Percentiles rank a stretch among this genome's conserved stretches.
These are phyloP conservation scores for Lasiosphaeria miniovina DNA, from an alignment of 495 filamentous ascomycete genomes.

Conservation along the genomic window DNA sequence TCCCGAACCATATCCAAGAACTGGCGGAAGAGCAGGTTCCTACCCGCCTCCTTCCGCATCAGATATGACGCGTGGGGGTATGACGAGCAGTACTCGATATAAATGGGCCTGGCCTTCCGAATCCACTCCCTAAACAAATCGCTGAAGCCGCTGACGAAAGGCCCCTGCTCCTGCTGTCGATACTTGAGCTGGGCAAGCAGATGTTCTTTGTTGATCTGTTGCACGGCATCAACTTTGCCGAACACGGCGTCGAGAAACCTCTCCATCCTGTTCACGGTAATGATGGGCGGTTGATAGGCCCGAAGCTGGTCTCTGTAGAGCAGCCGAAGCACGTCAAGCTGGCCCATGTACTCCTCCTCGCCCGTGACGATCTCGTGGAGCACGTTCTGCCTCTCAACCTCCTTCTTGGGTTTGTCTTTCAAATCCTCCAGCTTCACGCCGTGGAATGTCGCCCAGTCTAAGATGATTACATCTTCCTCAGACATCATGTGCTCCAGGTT, in stretches of 20 bases:
- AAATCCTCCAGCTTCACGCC: slow-evolving; percentile 73
- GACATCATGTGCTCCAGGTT: slow-evolving; percentile 70
- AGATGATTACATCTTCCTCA: slow-evolving; percentile 62
- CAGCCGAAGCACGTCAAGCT: slow-evolving; percentile 75
- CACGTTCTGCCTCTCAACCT: slow-evolving; percentile 89
- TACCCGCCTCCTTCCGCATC: slow-evolving; percentile 77
- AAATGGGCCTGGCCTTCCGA: slow-evolving; percentile 81
- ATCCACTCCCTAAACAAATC: slow-evolving; percentile 99
- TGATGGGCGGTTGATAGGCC: slow-evolving; percentile 73
- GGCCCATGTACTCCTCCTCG: slow-evolving; percentile 86
- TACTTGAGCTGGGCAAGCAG: slow-evolving; percentile 96
- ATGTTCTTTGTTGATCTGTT: slow-evolving; percentile 88
- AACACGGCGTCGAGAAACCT: slow-evolving; percentile 85
- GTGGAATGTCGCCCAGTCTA: slow-evolving; percentile 93
- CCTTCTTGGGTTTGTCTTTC: slow-evolving; percentile 71
- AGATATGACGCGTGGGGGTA: slow-evolving; percentile 82
- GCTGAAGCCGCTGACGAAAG: slow-evolving; percentile 89
- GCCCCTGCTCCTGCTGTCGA: slow-evolving; percentile 93
- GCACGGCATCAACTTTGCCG: slow-evolving; percentile 83
- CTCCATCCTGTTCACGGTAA: slow-evolving; percentile 65
- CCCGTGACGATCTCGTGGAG: slow-evolving; percentile 94
- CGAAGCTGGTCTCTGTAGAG: slow-evolving; percentile 84
- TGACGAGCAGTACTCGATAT: slow-evolving; percentile 86
- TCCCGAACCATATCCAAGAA: slow-evolving; percentile 78
- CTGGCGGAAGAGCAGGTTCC: slow-evolving; percentile 80